Evolutionary conservation across 768 basidiomycete species (phyloP).

Genomic region (Rubroboletus pulcherrimus): DNA sequence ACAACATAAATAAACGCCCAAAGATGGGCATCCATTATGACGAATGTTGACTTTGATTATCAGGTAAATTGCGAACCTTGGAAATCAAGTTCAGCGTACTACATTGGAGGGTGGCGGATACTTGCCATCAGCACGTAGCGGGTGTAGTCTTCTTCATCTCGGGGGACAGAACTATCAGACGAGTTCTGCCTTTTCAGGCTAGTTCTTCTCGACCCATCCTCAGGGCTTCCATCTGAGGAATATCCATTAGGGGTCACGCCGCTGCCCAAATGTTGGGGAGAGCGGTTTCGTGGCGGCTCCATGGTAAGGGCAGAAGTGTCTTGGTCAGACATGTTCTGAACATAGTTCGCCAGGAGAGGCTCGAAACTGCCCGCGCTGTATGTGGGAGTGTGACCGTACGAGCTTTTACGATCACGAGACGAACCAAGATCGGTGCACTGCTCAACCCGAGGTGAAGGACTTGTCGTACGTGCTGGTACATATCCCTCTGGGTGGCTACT

Average conservation of each 20-base stretch:
- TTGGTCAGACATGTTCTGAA: constrained; percentile 26
- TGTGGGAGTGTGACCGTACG: constrained; percentile 42
- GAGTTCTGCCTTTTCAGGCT: constrained; percentile 21
- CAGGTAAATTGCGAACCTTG: constrained; percentile 57
- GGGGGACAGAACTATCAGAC: constrained; percentile 25
- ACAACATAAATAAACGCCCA: constrained; percentile 7
- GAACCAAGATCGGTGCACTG: constrained; percentile 21
- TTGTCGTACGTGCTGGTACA: constrained; percentile 43
- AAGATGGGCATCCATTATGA: constrained; percentile 9
- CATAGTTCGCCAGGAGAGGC: constrained; percentile 50
- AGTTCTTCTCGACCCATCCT: constrained; percentile 21
- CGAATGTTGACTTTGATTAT: constrained; percentile 36
- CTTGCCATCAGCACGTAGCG: constrained; percentile 53
- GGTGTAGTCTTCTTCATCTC: constrained; percentile 56
- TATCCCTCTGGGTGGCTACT: constrained; percentile 36
- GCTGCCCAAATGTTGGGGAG: constrained; percentile 4
- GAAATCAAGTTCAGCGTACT: constrained; percentile 11
- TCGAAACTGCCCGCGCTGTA: constrained; percentile 58
- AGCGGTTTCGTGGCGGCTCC: constrained; percentile 32
- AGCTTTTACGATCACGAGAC: constrained; percentile 29
- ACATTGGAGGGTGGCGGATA: constrained; percentile 2
- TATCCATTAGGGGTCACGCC: constrained; percentile 1
- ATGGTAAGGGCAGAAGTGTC: constrained; percentile 6
- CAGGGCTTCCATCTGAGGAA: constrained; percentile 26
- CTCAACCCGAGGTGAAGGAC: constrained; percentile 38